A percentile compares a stretch with the other conserved stretches of the same genome.
These are phyloP conservation scores for Kuraishia borneana DNA, from an alignment of 805 yeast genomes.

Conservation along the genomic window DNA sequence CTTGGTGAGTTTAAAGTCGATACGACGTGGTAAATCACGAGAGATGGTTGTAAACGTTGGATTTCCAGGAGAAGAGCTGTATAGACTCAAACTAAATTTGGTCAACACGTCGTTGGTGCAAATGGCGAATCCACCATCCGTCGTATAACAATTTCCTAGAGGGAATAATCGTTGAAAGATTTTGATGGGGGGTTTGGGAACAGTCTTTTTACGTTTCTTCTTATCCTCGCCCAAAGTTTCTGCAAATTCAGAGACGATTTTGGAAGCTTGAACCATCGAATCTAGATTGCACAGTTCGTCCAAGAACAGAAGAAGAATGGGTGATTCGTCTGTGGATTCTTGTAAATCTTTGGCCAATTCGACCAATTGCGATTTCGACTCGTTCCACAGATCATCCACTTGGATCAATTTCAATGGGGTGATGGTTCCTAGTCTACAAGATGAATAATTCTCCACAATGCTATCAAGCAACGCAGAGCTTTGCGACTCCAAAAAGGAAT, in stretches of 20 bases:
- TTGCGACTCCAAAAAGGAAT: conserved; percentile 17
- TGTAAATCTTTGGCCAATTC: background rate
- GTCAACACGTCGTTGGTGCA: conserved; percentile 23
- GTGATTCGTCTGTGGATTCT: conserved; percentile 9
- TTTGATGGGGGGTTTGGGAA: conserved; percentile 5
- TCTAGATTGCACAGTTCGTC: conserved; percentile 28
- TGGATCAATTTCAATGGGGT: conserved; percentile 3
- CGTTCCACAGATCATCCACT: background rate
- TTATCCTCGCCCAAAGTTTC: conserved; percentile 18
- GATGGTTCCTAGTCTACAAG: conserved; percentile 34
- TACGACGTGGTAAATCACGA: conserved; percentile 27
- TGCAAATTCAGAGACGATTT: conserved; percentile 35
- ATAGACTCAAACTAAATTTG: conserved; percentile 39
- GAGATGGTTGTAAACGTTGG: conserved; percentile 25
- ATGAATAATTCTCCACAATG: conserved; percentile 31
- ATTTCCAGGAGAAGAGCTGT: conserved; percentile 40
- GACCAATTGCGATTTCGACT: too few relatives aligned
- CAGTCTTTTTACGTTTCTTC: conserved; percentile 14
- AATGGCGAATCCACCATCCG: conserved; percentile 19
- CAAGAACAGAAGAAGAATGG: conserved; percentile 39
- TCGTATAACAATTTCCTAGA: conserved; percentile 23
- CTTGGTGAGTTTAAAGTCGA: conserved; percentile 31
- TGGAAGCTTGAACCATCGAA: conserved; percentile 35
- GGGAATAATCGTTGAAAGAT: conserved; percentile 29
- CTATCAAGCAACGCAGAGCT: conserved; percentile 25